phyloP scores from a whole-genome alignment of 306 rosid genomes.

The Quercus alba region DNA sequence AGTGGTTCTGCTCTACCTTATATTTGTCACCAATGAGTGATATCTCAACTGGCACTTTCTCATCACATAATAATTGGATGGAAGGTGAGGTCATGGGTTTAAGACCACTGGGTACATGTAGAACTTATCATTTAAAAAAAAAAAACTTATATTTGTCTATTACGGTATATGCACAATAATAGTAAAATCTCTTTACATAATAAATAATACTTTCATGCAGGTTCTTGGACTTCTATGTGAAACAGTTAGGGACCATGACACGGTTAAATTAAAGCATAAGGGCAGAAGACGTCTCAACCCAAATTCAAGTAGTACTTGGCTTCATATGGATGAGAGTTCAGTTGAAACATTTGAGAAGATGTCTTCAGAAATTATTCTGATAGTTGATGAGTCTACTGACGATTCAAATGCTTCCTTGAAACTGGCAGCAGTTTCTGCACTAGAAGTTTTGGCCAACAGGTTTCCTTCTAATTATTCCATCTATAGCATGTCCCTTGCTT shows the following conservation, averaged over 20 bases:
- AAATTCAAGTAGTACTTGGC: slow-evolving; percentile 41
- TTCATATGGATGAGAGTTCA: slow-evolving; percentile 51
- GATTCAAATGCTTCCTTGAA: slow-evolving; percentile 52
- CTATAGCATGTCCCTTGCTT: slow-evolving; percentile 55
- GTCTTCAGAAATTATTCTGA: slow-evolving; percentile 55
- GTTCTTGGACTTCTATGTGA: slow-evolving; percentile 82
- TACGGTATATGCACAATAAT: not conserved
- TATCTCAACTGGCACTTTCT: too few species aligned
- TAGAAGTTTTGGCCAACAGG: slow-evolving; percentile 66
- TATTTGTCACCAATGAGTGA: too few species aligned
- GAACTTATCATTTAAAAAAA: too few species aligned
- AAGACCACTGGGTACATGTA: too few species aligned
- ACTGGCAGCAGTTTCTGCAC: slow-evolving; percentile 79
- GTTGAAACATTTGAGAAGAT: slow-evolving; percentile 44
- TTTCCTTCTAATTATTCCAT: slow-evolving; percentile 56
- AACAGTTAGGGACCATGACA: slow-evolving; percentile 46
- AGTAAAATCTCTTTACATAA: not conserved
- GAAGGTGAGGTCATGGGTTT: too few species aligned
- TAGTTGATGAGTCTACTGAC: slow-evolving; percentile 51
- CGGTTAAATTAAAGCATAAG: slow-evolving; percentile 35
- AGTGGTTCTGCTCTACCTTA: too few species aligned
- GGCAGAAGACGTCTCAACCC: slow-evolving; percentile 33
- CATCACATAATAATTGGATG: too few species aligned
- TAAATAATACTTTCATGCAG: slow-evolving; percentile 40
- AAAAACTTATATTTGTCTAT: not conserved